Evolutionary conservation across 116 monocot genomes (phyloP).

Genomic region (Posidonia oceanica): DNA sequence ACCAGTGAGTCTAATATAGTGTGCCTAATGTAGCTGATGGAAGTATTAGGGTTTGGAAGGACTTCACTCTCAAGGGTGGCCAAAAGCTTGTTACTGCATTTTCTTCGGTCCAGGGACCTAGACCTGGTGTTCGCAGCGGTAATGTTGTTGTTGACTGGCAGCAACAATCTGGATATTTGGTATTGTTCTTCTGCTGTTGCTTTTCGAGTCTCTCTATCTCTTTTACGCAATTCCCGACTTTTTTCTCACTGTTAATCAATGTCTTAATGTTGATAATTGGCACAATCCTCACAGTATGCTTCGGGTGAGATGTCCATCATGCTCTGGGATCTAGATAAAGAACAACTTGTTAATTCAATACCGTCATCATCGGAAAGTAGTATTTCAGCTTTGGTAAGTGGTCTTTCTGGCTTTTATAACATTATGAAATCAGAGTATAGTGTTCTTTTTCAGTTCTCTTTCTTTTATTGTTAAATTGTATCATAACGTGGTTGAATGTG

Average conservation of each 20-base stretch:
- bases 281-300: slow-evolving; percentile 50
- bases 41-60: slow-evolving; percentile 82
- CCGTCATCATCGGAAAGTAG: slow-evolving; percentile 47
- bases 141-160: slow-evolving; percentile 93
- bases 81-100: slow-evolving; percentile 92
- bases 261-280: neutral
- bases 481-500: no score
- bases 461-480: neutral
- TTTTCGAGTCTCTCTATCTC: neutral
- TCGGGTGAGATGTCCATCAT: slow-evolving; percentile 59
- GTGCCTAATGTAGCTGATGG: slow-evolving; percentile 69
- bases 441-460: neutral
- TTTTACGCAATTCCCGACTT: neutral
- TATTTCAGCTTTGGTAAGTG: slow-evolving; percentile 55
- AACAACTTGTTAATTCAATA: slow-evolving; percentile 60
- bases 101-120: slow-evolving; percentile 57
- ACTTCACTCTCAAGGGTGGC: slow-evolving; percentile 49
- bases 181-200: slow-evolving; percentile 9
- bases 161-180: slow-evolving; percentile 93
- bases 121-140: slow-evolving; percentile 28
- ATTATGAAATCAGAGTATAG: neutral
- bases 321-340: slow-evolving; percentile 93
- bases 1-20: neutral
- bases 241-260: neutral
- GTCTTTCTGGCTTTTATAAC: neutral